Evolutionary conservation across 2,329 filamentous ascomycete species (phyloP).

Genomic region (Sporothrix schenckii): DNA sequence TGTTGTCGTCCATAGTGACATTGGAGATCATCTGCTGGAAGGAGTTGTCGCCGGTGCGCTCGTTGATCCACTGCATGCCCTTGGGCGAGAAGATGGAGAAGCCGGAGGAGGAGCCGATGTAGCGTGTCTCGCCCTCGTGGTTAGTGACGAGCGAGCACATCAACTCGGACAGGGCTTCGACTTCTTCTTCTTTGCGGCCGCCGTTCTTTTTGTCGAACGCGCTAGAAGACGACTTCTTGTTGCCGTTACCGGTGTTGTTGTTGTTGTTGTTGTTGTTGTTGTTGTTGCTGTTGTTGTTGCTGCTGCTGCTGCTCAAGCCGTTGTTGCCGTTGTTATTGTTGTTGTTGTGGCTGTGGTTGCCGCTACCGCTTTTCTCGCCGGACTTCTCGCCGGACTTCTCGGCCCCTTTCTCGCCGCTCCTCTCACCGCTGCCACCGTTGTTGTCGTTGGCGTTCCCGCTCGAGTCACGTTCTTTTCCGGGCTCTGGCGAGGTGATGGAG

Average conservation of each 20-base stretch:
- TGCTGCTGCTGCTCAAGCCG: neutral
- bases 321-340: no score
- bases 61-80: constrained; percentile 97
- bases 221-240: constrained; percentile 38
- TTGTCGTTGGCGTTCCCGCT: neutral
- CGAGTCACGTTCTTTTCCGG: constrained; percentile 42
- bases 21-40: constrained; percentile 95
- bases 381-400: no score
- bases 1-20: constrained; percentile 88
- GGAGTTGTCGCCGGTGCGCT: constrained; percentile 92
- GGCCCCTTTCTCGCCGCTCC: no score
- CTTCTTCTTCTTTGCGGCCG: constrained; percentile 65
- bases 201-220: constrained; percentile 49
- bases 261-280: no score
- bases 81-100: constrained; percentile 99
- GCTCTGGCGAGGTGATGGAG: constrained; percentile 58
- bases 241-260: neutral
- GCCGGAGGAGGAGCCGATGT: constrained; percentile 94
- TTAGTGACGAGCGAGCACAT: constrained; percentile 99
- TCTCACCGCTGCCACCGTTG: neutral
- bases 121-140: constrained; percentile 89
- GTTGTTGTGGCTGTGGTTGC: neutral
- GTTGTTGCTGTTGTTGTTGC: neutral
- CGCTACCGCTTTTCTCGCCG: neutral
- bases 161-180: constrained; percentile 91